These are phyloP conservation scores for Aspergillus baeticus DNA, from an alignment of 495 filamentous ascomycete species.

Conservation along the genomic window DNA sequence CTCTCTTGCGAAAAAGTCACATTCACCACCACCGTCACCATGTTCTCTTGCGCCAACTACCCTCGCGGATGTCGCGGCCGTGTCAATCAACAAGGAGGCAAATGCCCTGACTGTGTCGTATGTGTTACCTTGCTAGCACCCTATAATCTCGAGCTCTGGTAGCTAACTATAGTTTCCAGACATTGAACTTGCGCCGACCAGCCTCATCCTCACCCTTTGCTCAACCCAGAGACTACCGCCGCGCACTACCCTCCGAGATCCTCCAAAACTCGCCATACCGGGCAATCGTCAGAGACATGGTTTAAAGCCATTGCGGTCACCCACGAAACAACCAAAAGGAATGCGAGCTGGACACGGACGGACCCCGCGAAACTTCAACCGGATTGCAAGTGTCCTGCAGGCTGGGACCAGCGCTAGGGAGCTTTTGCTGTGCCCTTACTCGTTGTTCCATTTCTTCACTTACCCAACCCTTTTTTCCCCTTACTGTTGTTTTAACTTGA, in stretches of 20 bases:
- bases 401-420: constrained; percentile 21
- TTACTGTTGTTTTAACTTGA: constrained; percentile 13
- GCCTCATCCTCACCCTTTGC: constrained; percentile 43
- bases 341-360: not conserved
- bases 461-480: not conserved
- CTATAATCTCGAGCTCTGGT: not conserved
- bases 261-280: constrained; percentile 31
- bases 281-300: constrained; percentile 20
- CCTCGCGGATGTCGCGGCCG: constrained; percentile 52
- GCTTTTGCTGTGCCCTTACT: not conserved
- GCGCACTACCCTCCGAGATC: constrained; percentile 40
- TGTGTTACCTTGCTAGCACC: constrained; percentile 18
- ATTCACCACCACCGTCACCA: constrained; percentile 19
- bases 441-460: constrained; percentile 4
- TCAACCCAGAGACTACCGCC: constrained; percentile 44
- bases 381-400: constrained; percentile 23
- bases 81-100: constrained; percentile 41
- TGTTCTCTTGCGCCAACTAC: constrained; percentile 53
- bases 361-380: constrained; percentile 8
- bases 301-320: not conserved
- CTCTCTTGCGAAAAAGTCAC: constrained; percentile 5
- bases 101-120: constrained; percentile 50
- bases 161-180: constrained; percentile 25
- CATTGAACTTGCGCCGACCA: constrained; percentile 44
- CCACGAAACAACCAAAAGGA: not conserved